Percentiles rank a stretch among this genome's conserved stretches.
phyloP scores from a whole-genome alignment of 2,329 filamentous ascomycete species.

The Aspergillus caelatus region DNA sequence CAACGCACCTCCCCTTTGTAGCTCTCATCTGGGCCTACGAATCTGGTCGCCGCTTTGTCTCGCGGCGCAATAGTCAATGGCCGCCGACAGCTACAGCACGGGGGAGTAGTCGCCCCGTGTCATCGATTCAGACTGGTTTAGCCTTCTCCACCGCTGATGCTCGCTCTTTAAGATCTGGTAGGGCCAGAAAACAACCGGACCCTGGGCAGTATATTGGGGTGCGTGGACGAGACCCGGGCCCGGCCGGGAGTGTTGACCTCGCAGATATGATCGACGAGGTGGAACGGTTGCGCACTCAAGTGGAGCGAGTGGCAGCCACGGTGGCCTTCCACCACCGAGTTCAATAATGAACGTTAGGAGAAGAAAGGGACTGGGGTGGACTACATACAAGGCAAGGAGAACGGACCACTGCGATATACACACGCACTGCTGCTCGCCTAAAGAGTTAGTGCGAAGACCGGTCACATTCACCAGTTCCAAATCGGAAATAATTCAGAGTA shows the following conservation, averaged over 20 bases:
- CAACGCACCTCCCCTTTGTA: constrained; percentile 62
- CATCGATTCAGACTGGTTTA: constrained; percentile 23
- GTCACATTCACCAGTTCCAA: constrained; percentile 13
- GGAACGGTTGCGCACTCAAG: constrained; percentile 38
- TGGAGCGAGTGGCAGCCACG: constrained; percentile 36
- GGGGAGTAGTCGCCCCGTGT: constrained; percentile 20
- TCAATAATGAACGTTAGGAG: constrained; percentile 11
- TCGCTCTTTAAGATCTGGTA: constrained; percentile 23
- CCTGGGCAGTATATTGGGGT: constrained; percentile 28
- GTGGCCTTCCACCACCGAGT: constrained; percentile 28
- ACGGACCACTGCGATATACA: constrained; percentile 14
- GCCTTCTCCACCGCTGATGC: constrained; percentile 25
- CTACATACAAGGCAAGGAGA: constrained; percentile 6
- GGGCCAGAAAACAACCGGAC: constrained; percentile 21
- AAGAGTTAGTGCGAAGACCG: constrained; percentile 18
- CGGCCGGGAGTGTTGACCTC: constrained; percentile 28
- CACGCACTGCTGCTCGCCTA: constrained; percentile 21
- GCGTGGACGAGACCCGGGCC: constrained; percentile 25
- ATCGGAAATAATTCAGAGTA: constrained; percentile 1
- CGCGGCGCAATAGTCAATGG: constrained; percentile 25
- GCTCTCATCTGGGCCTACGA: constrained; percentile 61
- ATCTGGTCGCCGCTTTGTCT: constrained; percentile 35
- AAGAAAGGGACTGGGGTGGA: background rate
- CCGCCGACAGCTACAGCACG: constrained; percentile 26
- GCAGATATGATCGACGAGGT: constrained; percentile 38